These are phyloP conservation scores for Cokeromyces recurvatus DNA, from an alignment of 371 early-diverging fungal genomes.

Conservation along the genomic window DNA sequence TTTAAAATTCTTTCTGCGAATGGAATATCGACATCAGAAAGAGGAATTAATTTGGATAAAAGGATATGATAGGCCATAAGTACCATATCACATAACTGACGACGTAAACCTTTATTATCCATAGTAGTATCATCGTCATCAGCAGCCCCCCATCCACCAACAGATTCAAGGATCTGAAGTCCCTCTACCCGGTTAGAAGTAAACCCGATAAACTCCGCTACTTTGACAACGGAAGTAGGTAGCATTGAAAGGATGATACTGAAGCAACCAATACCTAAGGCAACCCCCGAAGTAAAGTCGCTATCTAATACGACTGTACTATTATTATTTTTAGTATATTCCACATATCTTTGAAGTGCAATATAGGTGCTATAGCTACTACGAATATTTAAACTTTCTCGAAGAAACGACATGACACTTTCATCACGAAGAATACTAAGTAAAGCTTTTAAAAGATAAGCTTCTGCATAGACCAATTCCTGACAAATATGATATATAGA, in stretches of 20 bases:
- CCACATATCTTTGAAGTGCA: conserved; percentile 50
- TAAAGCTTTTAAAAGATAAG: conserved; percentile 62
- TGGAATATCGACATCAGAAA: conserved; percentile 42
- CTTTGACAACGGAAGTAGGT: conserved; percentile 45
- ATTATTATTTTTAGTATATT: conserved; percentile 18
- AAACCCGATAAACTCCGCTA: conserved; percentile 71
- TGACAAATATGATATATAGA: conserved; percentile 1
- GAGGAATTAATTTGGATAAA: conserved; percentile 54
- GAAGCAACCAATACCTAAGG: conserved; percentile 62
- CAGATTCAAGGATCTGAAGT: conserved; percentile 54
- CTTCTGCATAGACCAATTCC: conserved; percentile 74
- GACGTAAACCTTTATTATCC: conserved; percentile 25
- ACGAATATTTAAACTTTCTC: conserved; percentile 72
- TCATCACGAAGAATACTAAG: conserved; percentile 65
- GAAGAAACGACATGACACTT: conserved; percentile 64
- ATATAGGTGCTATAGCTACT: conserved; percentile 61
- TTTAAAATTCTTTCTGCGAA: conserved; percentile 43
- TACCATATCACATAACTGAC: conserved; percentile 57
- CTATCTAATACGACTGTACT: conserved; percentile 46
- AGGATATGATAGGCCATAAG: conserved; percentile 65
- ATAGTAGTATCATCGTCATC: background rate
- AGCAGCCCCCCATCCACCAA: conserved; percentile 35
- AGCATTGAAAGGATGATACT: conserved; percentile 47
- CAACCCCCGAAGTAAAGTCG: conserved; percentile 71
- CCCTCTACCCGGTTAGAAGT: conserved; percentile 63